These are phyloP conservation scores for Thielaviopsis musarum DNA, from an alignment of 2,329 filamentous ascomycete species.

Conservation along the genomic window DNA sequence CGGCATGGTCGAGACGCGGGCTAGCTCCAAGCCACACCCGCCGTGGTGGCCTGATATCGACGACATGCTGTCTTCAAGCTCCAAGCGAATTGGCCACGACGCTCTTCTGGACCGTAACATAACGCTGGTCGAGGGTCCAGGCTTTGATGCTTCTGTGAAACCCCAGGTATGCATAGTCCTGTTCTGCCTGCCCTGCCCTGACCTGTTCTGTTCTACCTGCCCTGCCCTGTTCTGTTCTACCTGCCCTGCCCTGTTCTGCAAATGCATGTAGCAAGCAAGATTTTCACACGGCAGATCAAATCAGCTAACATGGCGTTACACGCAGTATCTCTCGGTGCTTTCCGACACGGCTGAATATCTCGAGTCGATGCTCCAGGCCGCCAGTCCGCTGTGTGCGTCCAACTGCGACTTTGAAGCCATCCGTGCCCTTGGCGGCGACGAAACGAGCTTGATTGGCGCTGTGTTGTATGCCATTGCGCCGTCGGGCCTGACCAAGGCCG, in stretches of 20 bases:
- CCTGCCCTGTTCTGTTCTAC: no score
- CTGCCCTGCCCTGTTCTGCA: no score
- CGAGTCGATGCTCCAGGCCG: not conserved
- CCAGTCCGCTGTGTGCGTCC: not conserved
- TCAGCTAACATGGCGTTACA: not conserved
- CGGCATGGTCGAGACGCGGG: slow-evolving; percentile 49
- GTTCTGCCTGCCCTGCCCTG: no score
- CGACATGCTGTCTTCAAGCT: slow-evolving; percentile 36
- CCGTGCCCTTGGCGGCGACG: slow-evolving; percentile 61
- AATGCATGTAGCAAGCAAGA: not conserved
- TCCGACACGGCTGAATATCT: not conserved
- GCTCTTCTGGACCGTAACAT: slow-evolving; percentile 77
- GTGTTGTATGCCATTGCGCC: slow-evolving; percentile 67
- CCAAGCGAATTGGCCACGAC: slow-evolving; percentile 35
- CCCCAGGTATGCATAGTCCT: slow-evolving; percentile 30
- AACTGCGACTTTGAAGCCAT: slow-evolving; percentile 43
- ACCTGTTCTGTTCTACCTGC: no score
- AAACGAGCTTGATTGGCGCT: slow-evolving; percentile 69
- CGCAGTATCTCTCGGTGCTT: not conserved
- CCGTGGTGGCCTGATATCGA: slow-evolving; percentile 75
- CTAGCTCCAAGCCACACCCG: slow-evolving; percentile 71
- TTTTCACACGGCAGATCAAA: not conserved
- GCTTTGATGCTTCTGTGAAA: slow-evolving; percentile 13
- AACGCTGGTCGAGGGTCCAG: slow-evolving; percentile 79
- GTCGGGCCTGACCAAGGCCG: slow-evolving; percentile 40